phyloP scores from a whole-genome alignment of 2,329 filamentous ascomycete genomes.

The Epichloe sibirici region DNA sequence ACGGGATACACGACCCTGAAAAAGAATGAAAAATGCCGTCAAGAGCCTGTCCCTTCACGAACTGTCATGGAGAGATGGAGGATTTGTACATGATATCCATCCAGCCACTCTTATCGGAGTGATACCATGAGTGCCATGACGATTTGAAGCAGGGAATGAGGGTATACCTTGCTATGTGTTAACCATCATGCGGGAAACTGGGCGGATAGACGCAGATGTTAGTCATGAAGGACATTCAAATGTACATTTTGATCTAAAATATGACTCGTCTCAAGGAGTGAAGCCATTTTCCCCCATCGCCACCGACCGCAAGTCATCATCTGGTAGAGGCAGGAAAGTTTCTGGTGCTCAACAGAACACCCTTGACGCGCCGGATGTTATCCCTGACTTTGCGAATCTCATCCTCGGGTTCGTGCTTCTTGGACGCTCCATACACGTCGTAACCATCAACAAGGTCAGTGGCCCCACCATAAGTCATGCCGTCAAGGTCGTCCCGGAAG shows the following conservation, averaged over 20 bases:
- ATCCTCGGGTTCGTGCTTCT: conserved; percentile 46
- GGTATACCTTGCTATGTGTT: neutral
- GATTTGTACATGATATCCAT: neutral
- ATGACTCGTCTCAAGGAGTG: neutral
- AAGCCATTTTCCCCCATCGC: neutral
- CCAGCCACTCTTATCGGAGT: no score
- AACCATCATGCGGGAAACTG: no score
- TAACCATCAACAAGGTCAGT: conserved; percentile 25
- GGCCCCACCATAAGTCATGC: conserved; percentile 35
- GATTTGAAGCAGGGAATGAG: neutral
- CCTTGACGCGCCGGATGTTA: conserved; percentile 69
- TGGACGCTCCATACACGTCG: conserved; percentile 31
- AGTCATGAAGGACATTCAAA: neutral
- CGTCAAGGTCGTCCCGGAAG: conserved; percentile 54
- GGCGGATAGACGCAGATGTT: neutral
- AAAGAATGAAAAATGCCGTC: neutral
- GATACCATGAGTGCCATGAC: no score
- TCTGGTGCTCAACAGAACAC: conserved; percentile 60
- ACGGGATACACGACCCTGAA: conserved; percentile 16
- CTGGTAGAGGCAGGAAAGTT: conserved; percentile 49
- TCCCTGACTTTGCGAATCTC: conserved; percentile 62
- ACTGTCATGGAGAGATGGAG: no score
- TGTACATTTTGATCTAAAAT: neutral
- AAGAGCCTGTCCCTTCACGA: neutral
- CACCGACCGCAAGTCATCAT: conserved; percentile 7